phyloP scores from a whole-genome alignment of 495 filamentous ascomycete species.

The Astrothelium macrocarpum region DNA sequence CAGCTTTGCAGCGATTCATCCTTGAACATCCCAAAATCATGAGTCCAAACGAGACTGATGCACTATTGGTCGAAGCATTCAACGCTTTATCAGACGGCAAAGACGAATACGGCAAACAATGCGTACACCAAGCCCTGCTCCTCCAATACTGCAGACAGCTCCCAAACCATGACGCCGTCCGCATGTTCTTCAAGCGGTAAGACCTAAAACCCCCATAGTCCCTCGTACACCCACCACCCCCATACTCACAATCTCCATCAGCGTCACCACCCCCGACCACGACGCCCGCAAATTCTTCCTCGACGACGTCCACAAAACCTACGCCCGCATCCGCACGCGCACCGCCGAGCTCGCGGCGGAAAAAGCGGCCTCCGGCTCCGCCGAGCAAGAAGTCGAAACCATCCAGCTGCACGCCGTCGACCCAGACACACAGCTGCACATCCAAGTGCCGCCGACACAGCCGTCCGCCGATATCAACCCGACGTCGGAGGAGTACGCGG shows the following conservation, averaged over 20 bases:
- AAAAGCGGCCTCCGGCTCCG: slow-evolving; percentile 52
- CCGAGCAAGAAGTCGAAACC: slow-evolving; percentile 68
- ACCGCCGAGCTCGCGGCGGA: slow-evolving; percentile 66
- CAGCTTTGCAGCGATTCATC: slow-evolving; percentile 63
- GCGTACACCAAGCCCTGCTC: slow-evolving; percentile 86
- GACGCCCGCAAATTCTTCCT: slow-evolving; percentile 85
- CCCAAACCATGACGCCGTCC: slow-evolving; percentile 78
- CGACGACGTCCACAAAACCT: slow-evolving; percentile 86
- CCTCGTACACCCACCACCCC: neutral
- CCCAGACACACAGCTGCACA: slow-evolving; percentile 85
- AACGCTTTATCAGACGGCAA: slow-evolving; percentile 68
- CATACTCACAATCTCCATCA: slow-evolving; percentile 27
- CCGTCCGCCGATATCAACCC: slow-evolving; percentile 51
- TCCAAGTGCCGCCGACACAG: slow-evolving; percentile 55
- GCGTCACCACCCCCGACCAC: slow-evolving; percentile 83
- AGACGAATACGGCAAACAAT: slow-evolving; percentile 69
- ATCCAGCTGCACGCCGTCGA: slow-evolving; percentile 96
- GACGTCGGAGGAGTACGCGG: slow-evolving; percentile 41
- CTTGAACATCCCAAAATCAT: slow-evolving; percentile 63
- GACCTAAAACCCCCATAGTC: neutral
- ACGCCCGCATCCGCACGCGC: slow-evolving; percentile 65
- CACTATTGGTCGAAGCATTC: slow-evolving; percentile 81
- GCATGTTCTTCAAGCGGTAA: slow-evolving; percentile 83
- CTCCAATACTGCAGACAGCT: slow-evolving; percentile 90
- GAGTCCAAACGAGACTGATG: slow-evolving; percentile 82